Base-by-base conservation (phyloP, 225 moss, liverwort and hornwort genomes). In the Physcomitrium patens region DNA sequence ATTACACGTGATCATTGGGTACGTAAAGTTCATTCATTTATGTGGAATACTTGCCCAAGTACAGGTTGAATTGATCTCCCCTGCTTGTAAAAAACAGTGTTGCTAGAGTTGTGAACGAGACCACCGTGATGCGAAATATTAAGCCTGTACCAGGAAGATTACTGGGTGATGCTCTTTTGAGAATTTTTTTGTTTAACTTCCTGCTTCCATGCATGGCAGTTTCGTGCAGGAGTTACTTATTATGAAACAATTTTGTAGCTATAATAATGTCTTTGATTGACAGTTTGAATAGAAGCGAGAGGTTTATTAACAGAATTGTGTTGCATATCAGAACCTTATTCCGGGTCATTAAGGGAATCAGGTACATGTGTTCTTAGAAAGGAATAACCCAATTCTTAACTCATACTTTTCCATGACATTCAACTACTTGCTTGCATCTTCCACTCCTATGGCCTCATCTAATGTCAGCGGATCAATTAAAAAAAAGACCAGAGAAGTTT, bases 111-210 rank as follows among this genome's bases (percentile, higher is more conserved):
- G 87, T 85, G 37, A 79, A 90, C 73, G 93, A 89, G 50, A 65
- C 86, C 15, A 61, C 73, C 56, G 82, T 87, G 19, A 49, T 81
- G 57, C 83, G 81, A 53, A 90, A 77, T 69, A 83, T 86, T n/a
- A 93, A 89, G 73, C 78, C 90, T 71, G 72, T 90, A 8, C 89
- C 90, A 6, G 93, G 90, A 80, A 87, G 82, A 23, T 69, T 90
- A 73, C 89, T 88, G 56, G 31, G 92, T 90, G 77, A 82, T 74
- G 20, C 24, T 76, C 42, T 65, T 54, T 71, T 24, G 22, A 17
- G 41, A 15, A 16, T 12, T 53, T 8, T 31, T 48, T 8, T 26
- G n/a, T 57, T 63, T 13, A 23, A 53, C 20, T 64, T 59, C 42
- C 49, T 72, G 18, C 18, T 12, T n/a, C 26, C 59, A 47, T 60